Percentiles rank a stretch among this genome's conserved stretches.
phyloP scores from a whole-genome alignment of 2,329 filamentous ascomycete species.

The Plenodomus tracheiphilus region DNA sequence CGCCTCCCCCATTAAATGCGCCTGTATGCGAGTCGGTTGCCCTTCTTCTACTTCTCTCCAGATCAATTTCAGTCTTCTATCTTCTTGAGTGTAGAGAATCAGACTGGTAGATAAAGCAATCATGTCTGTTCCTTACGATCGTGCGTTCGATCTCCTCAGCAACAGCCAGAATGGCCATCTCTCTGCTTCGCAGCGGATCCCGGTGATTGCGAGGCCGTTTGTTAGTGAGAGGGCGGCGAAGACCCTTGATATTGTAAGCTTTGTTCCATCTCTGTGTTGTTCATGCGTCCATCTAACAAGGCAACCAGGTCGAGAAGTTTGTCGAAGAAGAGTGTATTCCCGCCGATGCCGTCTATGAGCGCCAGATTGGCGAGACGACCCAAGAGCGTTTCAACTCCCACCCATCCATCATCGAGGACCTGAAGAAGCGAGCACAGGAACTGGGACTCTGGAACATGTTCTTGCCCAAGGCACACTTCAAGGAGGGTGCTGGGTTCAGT shows the following conservation, averaged over 20 bases:
- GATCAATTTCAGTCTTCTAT: too few relatives aligned
- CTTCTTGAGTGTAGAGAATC: too few relatives aligned
- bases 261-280: neutral
- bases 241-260: conserved; percentile 72
- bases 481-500: conserved; percentile 88
- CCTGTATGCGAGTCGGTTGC: neutral
- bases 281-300: conserved; percentile 1
- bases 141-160: conserved; percentile 31
- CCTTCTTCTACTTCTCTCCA: neutral
- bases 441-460: conserved; percentile 99
- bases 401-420: conserved; percentile 80
- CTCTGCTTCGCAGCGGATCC: conserved; percentile 59
- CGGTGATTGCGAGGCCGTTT: conserved; percentile 61
- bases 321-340: conserved; percentile 86
- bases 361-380: conserved; percentile 74
- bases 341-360: conserved; percentile 77
- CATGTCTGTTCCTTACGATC: conserved; percentile 38
- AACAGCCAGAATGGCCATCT: conserved; percentile 44
- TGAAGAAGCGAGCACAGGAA: conserved; percentile 80
- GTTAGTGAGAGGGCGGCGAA: conserved; percentile 85
- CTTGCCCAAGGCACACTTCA: conserved; percentile 91
- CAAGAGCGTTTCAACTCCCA: conserved; percentile 76
- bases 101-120: neutral
- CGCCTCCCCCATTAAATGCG: neutral
- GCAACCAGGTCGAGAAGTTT: conserved; percentile 78